A percentile compares a stretch with the other conserved stretches of the same genome.
phyloP scores from a whole-genome alignment of 2,329 filamentous ascomycete species.

The Huntiella abstrusa region DNA sequence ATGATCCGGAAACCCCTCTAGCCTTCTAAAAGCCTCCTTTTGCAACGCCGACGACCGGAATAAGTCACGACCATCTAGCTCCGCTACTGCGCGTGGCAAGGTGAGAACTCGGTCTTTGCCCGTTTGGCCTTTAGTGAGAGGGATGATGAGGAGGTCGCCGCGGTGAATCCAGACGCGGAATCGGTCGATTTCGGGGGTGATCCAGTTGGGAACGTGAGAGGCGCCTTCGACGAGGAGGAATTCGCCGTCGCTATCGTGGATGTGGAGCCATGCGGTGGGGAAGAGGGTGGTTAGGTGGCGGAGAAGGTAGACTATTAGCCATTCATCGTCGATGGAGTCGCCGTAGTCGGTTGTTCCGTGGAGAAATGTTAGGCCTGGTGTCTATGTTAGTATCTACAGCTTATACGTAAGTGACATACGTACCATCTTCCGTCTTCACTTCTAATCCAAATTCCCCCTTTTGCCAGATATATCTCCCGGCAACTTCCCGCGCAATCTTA shows the following conservation, averaged over 20 bases:
- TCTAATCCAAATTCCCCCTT: slow-evolving; percentile 61
- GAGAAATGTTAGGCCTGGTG: slow-evolving; percentile 38
- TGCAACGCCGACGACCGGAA: slow-evolving; percentile 59
- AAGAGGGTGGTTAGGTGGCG: slow-evolving; percentile 60
- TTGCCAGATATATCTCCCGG: slow-evolving; percentile 93
- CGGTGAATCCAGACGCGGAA: slow-evolving; percentile 80
- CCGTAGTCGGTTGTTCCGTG: slow-evolving; percentile 70
- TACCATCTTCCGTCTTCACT: slow-evolving; percentile 39
- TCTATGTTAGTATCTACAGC: background rate
- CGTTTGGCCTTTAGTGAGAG: slow-evolving; percentile 15
- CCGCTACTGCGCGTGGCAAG: too few species aligned
- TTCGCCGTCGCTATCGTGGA: slow-evolving; percentile 80
- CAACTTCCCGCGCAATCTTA: slow-evolving; percentile 40
- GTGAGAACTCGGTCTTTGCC: too few species aligned
- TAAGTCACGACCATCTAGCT: slow-evolving; percentile 20
- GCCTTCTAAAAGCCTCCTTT: slow-evolving; percentile 74
- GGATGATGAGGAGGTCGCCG: slow-evolving; percentile 57
- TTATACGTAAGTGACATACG: slow-evolving; percentile 12
- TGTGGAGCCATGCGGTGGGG: slow-evolving; percentile 58
- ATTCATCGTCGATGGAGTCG: slow-evolving; percentile 92
- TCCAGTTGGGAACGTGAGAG: slow-evolving; percentile 68
- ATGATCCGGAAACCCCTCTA: slow-evolving; percentile 64
- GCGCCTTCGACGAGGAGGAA: slow-evolving; percentile 91
- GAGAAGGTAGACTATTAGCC: slow-evolving; percentile 83
- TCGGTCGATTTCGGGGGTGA: slow-evolving; percentile 75